These are phyloP conservation scores for Aspergillus fructus DNA, from an alignment of 2,329 filamentous ascomycete species.

Conservation along the genomic window DNA sequence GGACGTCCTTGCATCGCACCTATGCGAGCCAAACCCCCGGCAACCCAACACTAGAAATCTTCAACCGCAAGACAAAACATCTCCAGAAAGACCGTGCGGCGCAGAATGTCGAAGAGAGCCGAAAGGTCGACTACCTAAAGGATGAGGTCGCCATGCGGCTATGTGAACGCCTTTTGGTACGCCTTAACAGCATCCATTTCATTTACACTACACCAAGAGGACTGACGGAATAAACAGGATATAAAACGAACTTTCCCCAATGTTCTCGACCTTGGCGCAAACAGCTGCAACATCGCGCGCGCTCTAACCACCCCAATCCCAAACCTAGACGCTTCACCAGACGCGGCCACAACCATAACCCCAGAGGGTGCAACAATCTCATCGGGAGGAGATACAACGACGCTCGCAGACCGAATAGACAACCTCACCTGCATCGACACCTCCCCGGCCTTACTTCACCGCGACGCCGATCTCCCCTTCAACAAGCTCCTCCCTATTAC, in stretches of 20 bases:
- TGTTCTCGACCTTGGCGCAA: slow-evolving; percentile 90
- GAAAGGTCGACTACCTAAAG: slow-evolving; percentile 86
- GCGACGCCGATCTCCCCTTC: slow-evolving; percentile 67
- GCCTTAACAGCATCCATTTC: slow-evolving; percentile 6
- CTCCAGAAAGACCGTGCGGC: slow-evolving; percentile 88
- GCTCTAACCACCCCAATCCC: slow-evolving; percentile 69
- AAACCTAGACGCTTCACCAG: not conserved
- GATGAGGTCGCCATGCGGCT: slow-evolving; percentile 85
- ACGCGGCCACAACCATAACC: not conserved
- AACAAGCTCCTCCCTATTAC: slow-evolving; percentile 71
- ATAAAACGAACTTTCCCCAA: slow-evolving; percentile 84
- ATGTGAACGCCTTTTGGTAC: slow-evolving; percentile 78
- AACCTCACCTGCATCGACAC: slow-evolving; percentile 80
- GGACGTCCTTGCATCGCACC: slow-evolving; percentile 36
- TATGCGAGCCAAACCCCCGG: slow-evolving; percentile 80
- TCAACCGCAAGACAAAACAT: slow-evolving; percentile 85
- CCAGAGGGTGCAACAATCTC: not conserved
- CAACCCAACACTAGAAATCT: slow-evolving; percentile 79
- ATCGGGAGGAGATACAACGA: slow-evolving; percentile 51
- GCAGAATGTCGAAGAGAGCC: slow-evolving; percentile 65
- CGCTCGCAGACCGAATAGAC: slow-evolving; percentile 65
- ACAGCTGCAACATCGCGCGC: slow-evolving; percentile 89
- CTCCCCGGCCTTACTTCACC: slow-evolving; percentile 73
- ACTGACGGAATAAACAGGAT: slow-evolving; percentile 57
- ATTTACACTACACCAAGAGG: not conserved